phyloP scores from a whole-genome alignment of 768 basidiomycete genomes.

The Pleurotus giganteus region DNA sequence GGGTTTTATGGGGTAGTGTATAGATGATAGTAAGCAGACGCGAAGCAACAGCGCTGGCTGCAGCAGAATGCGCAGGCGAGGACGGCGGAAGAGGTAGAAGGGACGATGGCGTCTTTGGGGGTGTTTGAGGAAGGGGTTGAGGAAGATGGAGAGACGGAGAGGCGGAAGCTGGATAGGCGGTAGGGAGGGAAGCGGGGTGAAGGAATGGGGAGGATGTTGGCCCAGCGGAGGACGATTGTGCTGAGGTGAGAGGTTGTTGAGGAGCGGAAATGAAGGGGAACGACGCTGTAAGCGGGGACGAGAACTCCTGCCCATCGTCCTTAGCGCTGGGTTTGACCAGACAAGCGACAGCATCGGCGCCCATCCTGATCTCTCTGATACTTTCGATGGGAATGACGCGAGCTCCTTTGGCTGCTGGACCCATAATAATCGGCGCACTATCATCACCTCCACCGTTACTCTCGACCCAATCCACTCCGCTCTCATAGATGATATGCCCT shows the following conservation, averaged over 20 bases:
- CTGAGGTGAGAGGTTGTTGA: background rate
- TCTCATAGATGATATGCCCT: constrained; percentile 69
- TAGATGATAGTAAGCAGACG: constrained; percentile 8
- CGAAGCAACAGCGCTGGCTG: background rate
- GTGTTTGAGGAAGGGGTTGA: background rate
- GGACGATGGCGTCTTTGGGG: background rate
- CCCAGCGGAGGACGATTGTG: background rate
- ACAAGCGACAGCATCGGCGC: constrained; percentile 47
- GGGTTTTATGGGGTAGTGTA: constrained; percentile 5
- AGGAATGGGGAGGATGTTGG: background rate
- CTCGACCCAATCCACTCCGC: constrained; percentile 43
- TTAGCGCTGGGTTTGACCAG: background rate
- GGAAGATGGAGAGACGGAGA: background rate
- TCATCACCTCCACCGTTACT: constrained; percentile 49
- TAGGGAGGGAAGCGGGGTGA: background rate
- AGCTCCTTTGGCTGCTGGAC: constrained; percentile 10
- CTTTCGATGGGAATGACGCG: constrained; percentile 75
- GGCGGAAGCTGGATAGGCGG: background rate
- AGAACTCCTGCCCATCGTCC: background rate
- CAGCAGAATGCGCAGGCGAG: background rate
- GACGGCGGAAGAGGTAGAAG: background rate
- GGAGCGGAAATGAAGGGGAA: background rate
- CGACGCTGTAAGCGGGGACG: background rate
- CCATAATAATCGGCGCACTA: background rate
- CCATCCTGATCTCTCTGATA: constrained; percentile 84